These are phyloP conservation scores for Eudorina sp. DNA, from an alignment of 139 green algal species.

Conservation along the genomic window DNA sequence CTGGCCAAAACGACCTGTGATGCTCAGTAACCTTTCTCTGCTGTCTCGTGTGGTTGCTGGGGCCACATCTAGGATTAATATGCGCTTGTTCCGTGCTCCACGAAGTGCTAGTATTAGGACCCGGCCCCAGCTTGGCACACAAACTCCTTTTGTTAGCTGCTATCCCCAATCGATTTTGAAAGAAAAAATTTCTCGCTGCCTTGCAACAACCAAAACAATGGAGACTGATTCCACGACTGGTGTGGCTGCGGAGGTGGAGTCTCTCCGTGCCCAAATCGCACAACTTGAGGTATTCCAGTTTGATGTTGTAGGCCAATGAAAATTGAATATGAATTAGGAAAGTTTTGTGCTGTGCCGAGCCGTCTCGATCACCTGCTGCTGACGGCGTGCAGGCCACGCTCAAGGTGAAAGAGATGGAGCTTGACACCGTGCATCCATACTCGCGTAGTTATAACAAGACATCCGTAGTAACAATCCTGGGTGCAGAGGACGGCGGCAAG, in stretches of 20 bases:
- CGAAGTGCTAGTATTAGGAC: constrained; percentile 6
- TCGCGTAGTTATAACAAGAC: constrained; percentile 70
- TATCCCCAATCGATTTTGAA: not conserved
- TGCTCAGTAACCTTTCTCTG: not conserved
- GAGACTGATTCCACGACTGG: not conserved
- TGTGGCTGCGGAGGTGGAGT: constrained; percentile 56
- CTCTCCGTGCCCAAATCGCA: constrained; percentile 52
- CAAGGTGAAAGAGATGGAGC: constrained; percentile 60
- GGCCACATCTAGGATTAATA: constrained; percentile 24
- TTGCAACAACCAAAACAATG: not conserved
- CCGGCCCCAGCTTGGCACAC: constrained; percentile 1
- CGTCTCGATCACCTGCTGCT: not conserved
- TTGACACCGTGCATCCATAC: constrained; percentile 67
- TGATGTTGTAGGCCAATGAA: not conserved
- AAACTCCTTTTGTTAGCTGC: not conserved
- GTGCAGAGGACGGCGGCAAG: constrained; percentile 72
- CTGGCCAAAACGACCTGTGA: not conserved
- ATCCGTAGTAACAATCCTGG: constrained; percentile 76
- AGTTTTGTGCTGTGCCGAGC: not conserved
- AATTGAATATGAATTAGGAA: not conserved
- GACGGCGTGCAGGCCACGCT: constrained; percentile 46
- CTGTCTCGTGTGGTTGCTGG: constrained; percentile 8
- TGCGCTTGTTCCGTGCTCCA: constrained; percentile 25
- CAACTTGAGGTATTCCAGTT: constrained; percentile 53
- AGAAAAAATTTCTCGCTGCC: not conserved